These are phyloP conservation scores for Mortierella sp. DNA, from an alignment of 371 early-diverging fungal genomes.

Conservation along the genomic window DNA sequence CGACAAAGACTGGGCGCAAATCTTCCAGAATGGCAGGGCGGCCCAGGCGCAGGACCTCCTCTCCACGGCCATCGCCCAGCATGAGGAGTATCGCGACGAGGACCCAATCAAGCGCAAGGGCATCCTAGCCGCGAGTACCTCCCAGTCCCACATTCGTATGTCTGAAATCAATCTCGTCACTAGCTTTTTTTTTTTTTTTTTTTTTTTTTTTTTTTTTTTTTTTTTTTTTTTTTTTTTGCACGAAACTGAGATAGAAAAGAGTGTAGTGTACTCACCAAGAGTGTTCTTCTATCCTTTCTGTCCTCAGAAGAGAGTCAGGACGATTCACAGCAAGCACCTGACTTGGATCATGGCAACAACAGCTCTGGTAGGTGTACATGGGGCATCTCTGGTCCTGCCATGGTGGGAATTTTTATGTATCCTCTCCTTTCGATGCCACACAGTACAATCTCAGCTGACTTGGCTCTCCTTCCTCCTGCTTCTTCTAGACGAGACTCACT, in stretches of 20 bases:
- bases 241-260: no score
- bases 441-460: no score
- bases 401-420: not conserved
- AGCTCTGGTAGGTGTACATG: conserved; percentile 32
- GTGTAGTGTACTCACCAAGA: no score
- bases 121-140: not conserved
- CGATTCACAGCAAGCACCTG: not conserved
- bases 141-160: no score
- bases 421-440: not conserved
- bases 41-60: conserved; percentile 41
- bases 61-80: conserved; percentile 45
- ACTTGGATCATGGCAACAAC: conserved; percentile 20
- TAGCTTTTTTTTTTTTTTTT: not conserved
- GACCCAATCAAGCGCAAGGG: conserved; percentile 43
- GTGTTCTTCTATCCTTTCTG: not conserved
- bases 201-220: not conserved
- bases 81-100: conserved; percentile 44
- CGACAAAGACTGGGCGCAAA: conserved; percentile 43
- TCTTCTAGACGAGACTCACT: conserved; percentile 28
- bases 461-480: not conserved
- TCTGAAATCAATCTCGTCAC: not conserved
- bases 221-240: no score
- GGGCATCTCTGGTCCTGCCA: no score
- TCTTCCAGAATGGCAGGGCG: conserved; percentile 19
- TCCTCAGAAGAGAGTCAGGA: not conserved